A percentile compares a stretch with the other conserved stretches of the same genome.
Conservation (phyloP, 1,284 basidiomycete genomes). For the Melampsora americana region DNA sequence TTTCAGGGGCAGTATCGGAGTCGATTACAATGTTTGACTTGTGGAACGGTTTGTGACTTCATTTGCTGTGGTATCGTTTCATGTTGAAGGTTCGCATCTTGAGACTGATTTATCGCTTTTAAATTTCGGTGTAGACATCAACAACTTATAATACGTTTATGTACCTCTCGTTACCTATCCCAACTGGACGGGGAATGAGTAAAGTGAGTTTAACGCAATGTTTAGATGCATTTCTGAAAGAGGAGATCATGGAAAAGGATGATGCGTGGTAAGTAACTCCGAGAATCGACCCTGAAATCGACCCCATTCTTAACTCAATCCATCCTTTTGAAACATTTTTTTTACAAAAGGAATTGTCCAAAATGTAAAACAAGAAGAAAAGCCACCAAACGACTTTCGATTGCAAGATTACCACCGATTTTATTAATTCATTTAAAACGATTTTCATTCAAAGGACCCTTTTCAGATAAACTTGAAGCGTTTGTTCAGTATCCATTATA, state of each 20-base stretch:
- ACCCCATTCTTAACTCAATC: too few species aligned
- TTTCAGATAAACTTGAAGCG: slow-evolving; percentile 76
- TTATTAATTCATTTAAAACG: slow-evolving; percentile 94
- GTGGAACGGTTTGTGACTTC: slow-evolving; percentile 67
- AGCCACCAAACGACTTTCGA: slow-evolving; percentile 78
- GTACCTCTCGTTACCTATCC: slow-evolving; percentile 87
- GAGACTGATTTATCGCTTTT: neutral
- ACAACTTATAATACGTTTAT: slow-evolving; percentile 98
- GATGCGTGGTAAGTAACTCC: slow-evolving; percentile 94
- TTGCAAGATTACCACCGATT: slow-evolving; percentile 85
- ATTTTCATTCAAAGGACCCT: slow-evolving; percentile 85
- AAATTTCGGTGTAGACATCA: slow-evolving; percentile 69
- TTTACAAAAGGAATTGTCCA: slow-evolving; percentile 93
- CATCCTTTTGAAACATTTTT: too few species aligned
- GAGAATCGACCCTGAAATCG: too few species aligned
- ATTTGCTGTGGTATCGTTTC: neutral
- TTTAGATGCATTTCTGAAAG: slow-evolving; percentile 81
- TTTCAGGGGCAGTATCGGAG: slow-evolving; percentile 98
- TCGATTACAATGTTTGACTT: slow-evolving; percentile 82
- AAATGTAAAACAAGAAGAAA: slow-evolving; percentile 79
- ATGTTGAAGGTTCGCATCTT: slow-evolving; percentile 51
- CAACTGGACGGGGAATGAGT: slow-evolving; percentile 62
- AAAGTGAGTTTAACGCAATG: slow-evolving; percentile 75
- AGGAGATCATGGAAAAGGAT: slow-evolving; percentile 85
- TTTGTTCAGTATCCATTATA: slow-evolving; percentile 69